phyloP scores from a whole-genome alignment of 306 rosid genomes.

The Cajanus cajan region DNA sequence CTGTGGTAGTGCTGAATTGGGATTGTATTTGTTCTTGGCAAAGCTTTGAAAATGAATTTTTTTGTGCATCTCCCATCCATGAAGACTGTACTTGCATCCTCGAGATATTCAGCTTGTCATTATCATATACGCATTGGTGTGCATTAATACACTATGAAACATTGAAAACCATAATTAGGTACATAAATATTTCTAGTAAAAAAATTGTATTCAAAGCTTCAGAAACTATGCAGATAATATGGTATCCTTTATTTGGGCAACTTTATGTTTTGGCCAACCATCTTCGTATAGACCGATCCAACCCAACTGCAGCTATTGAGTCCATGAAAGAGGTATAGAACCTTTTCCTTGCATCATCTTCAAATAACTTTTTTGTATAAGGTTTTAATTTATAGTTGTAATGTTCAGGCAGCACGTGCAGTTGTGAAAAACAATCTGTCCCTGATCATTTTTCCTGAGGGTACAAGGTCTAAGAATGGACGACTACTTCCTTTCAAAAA shows the following conservation, averaged over 20 bases:
- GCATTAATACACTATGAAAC: neutral
- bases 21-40: no score
- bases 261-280: conserved; percentile 66
- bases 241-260: conserved; percentile 73
- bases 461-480: conserved; percentile 57
- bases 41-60: no score
- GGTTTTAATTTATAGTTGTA: conserved; percentile 9
- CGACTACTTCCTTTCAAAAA: conserved; percentile 65
- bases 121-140: neutral
- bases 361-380: neutral
- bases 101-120: neutral
- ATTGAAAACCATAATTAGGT: neutral
- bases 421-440: conserved; percentile 48
- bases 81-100: neutral
- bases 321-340: conserved; percentile 54
- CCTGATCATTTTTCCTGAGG: conserved; percentile 60
- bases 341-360: conserved; percentile 1
- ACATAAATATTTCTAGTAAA: neutral
- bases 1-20: neutral
- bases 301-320: conserved; percentile 50
- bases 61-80: neutral
- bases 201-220: conserved; percentile 10
- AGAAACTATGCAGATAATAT: conserved; percentile 50
- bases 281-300: conserved; percentile 70
- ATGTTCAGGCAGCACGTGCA: conserved; percentile 50